Evolutionary conservation across 1,284 basidiomycete species (phyloP).

Genomic region (Caloboletus inedulis): DNA sequence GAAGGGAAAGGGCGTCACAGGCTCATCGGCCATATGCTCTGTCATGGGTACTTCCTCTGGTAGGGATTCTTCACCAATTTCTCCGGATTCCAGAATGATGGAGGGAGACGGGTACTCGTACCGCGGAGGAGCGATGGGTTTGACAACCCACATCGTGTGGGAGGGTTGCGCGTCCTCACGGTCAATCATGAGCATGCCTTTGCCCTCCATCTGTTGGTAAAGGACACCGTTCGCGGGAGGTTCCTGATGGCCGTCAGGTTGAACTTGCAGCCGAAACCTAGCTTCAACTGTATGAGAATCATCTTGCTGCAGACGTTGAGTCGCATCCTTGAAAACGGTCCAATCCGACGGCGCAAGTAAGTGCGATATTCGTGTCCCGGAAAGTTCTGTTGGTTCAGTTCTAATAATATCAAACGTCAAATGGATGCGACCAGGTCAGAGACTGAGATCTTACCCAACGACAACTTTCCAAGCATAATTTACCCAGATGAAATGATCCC

Average conservation of each 20-base stretch:
- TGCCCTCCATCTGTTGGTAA: conserved; percentile 92
- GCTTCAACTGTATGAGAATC: conserved; percentile 95
- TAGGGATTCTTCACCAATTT: conserved; percentile 48
- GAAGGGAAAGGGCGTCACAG: conserved; percentile 67
- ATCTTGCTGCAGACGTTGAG: conserved; percentile 81
- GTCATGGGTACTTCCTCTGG: conserved; percentile 28
- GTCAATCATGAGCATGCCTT: conserved; percentile 98
- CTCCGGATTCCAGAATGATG: conserved; percentile 55
- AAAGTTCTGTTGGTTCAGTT: conserved; percentile 78
- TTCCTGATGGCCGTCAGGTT: conserved; percentile 57
- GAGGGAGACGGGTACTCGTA: conserved; percentile 58
- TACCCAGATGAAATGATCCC: conserved; percentile 89
- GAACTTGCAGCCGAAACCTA: conserved; percentile 81
- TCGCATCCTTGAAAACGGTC: conserved; percentile 86
- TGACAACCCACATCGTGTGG: conserved; percentile 99
- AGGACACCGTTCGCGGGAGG: conserved; percentile 45
- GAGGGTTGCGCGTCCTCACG: conserved; percentile 82
- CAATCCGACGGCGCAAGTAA: conserved; percentile 84
- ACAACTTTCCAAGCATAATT: conserved; percentile 94
- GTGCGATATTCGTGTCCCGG: conserved; percentile 79
- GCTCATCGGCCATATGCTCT: conserved; percentile 39
- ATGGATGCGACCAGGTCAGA: not conserved
- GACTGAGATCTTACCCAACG: conserved; percentile 68
- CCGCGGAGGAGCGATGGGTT: conserved; percentile 72
- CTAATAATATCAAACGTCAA: conserved; percentile 41